Evolutionary conservation across 2,329 filamentous ascomycete species (phyloP).

Genomic region (Cadophora malorum): DNA sequence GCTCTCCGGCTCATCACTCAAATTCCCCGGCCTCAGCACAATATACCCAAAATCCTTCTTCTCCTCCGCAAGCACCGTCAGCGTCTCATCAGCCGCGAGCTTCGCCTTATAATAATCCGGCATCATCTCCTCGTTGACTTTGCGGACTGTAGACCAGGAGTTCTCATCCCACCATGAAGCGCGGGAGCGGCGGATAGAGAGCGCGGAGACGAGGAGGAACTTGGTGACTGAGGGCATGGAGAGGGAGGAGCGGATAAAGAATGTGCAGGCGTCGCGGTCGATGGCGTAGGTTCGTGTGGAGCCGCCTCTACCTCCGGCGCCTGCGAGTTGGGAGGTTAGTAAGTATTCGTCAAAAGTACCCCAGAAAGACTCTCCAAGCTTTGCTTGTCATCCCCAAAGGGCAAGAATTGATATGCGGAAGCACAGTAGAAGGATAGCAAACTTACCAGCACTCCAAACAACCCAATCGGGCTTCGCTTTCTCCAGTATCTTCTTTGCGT

Average conservation of each 20-base stretch:
- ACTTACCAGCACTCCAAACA: slow-evolving; percentile 70
- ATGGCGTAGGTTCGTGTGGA: slow-evolving; percentile 62
- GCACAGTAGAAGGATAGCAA: neutral
- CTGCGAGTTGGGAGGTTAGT: slow-evolving; percentile 41
- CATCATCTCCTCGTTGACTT: slow-evolving; percentile 52
- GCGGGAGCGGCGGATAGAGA: slow-evolving; percentile 57
- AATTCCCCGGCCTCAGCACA: slow-evolving; percentile 57
- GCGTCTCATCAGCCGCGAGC: slow-evolving; percentile 62
- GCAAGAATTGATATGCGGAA: too few relatives aligned
- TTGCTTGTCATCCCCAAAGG: too few relatives aligned
- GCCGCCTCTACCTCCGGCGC: slow-evolving; percentile 65
- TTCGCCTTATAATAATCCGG: slow-evolving; percentile 66
- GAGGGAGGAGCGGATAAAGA: slow-evolving; percentile 66
- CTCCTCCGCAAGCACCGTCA: slow-evolving; percentile 53
- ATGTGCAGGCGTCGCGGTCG: slow-evolving; percentile 67
- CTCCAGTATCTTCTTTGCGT: slow-evolving; percentile 68
- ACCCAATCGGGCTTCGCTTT: slow-evolving; percentile 69
- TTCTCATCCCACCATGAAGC: slow-evolving; percentile 63
- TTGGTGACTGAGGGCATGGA: slow-evolving; percentile 60
- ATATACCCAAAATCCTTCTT: slow-evolving; percentile 51
- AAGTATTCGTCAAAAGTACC: too few relatives aligned
- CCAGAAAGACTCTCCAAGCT: too few relatives aligned
- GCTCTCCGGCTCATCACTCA: slow-evolving; percentile 56
- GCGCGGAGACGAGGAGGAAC: slow-evolving; percentile 70
- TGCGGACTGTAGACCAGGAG: slow-evolving; percentile 49